These are phyloP conservation scores for Oidium heveae DNA, from an alignment of 2,329 filamentous ascomycete genomes.

Conservation along the genomic window DNA sequence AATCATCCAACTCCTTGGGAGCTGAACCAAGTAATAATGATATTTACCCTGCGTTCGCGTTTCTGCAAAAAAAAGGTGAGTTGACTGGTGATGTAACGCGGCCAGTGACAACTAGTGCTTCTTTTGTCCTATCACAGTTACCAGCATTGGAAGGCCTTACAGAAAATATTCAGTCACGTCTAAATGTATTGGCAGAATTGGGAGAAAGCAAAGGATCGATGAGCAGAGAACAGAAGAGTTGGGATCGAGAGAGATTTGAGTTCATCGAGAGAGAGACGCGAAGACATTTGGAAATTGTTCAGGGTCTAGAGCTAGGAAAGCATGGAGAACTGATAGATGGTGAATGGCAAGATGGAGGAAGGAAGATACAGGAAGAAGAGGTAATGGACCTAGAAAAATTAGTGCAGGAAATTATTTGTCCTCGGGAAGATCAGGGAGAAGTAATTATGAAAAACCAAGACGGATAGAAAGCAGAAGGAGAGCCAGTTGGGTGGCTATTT, in stretches of 20 bases:
- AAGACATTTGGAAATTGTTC: slow-evolving; percentile 45
- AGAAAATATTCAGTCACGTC: slow-evolving; percentile 36
- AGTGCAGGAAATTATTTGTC: slow-evolving; percentile 9
- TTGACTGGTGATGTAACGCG: slow-evolving; percentile 25
- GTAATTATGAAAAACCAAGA: background rate
- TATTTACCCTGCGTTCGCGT: slow-evolving; percentile 22
- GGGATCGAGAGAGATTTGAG: slow-evolving; percentile 44
- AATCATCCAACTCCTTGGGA: slow-evolving; percentile 23
- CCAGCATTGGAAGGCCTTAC: slow-evolving; percentile 52
- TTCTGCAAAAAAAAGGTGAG: slow-evolving; percentile 27
- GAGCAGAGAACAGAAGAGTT: slow-evolving; percentile 23
- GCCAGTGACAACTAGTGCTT: slow-evolving; percentile 43
- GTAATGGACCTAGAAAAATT: slow-evolving; percentile 31
- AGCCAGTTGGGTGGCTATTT: too few species aligned
- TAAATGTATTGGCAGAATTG: slow-evolving; percentile 21
- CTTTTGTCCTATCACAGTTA: slow-evolving; percentile 63
- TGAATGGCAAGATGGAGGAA: slow-evolving; percentile 33
- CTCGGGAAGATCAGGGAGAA: background rate
- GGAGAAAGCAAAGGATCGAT: slow-evolving; percentile 16
- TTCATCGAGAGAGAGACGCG: slow-evolving; percentile 67
- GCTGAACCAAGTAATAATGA: slow-evolving; percentile 44
- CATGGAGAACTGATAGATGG: slow-evolving; percentile 38
- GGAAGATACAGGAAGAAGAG: slow-evolving; percentile 24
- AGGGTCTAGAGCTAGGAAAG: slow-evolving; percentile 38
- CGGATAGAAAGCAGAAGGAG: too few species aligned